Evolutionary conservation across 2,329 filamentous ascomycete genomes (phyloP).

Genomic region (Penicillium decumbens): DNA sequence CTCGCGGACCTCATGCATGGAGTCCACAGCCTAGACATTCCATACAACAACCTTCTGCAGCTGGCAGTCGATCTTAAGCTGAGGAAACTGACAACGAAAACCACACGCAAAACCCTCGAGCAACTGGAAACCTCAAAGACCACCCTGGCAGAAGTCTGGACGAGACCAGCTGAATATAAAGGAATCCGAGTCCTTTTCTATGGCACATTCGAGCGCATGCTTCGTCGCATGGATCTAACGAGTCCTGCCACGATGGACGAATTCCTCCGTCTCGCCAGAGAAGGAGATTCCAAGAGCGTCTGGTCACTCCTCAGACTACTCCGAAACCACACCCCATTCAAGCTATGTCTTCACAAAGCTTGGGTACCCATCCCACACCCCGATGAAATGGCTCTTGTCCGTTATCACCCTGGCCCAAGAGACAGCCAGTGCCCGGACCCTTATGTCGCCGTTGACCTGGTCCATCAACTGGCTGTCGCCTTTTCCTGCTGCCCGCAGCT

Average conservation of each 20-base stretch:
- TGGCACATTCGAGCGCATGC: conserved; percentile 28
- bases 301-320: conserved; percentile 34
- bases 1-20: conserved; percentile 26
- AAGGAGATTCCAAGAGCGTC: conserved; percentile 25
- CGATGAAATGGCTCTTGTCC: conserved; percentile 25
- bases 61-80: conserved; percentile 27
- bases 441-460: conserved; percentile 38
- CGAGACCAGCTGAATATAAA: conserved; percentile 25
- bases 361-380: conserved; percentile 24
- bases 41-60: conserved; percentile 29
- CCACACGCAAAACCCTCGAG: conserved; percentile 22
- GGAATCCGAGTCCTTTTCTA: conserved; percentile 26
- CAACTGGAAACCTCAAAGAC: conserved; percentile 26
- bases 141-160: conserved; percentile 29
- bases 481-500: conserved; percentile 39
- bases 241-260: conserved; percentile 29
- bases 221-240: conserved; percentile 34
- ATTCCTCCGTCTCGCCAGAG: conserved; percentile 29
- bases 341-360: conserved; percentile 35
- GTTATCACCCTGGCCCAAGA: conserved; percentile 22
- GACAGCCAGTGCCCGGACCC: conserved; percentile 28
- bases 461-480: conserved; percentile 45
- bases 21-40: conserved; percentile 30
- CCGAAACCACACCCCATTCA: conserved; percentile 35
- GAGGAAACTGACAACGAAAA: conserved; percentile 21